phyloP scores from a whole-genome alignment of 805 yeast genomes.

The Yarrowia osloensis region DNA sequence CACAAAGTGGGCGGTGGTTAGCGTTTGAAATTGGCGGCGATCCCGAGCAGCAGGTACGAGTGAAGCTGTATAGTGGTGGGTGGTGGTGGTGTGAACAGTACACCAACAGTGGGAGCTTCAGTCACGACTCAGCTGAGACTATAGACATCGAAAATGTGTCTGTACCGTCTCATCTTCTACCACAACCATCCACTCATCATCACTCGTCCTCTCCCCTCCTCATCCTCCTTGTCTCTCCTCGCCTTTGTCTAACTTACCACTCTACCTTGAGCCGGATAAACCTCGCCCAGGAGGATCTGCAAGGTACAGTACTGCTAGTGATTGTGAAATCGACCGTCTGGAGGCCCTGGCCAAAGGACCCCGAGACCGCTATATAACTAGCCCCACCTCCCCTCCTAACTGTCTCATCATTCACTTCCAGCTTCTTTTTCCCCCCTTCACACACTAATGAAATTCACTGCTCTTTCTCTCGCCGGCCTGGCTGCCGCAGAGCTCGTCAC shows the following conservation, averaged over 20 bases:
- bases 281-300: neutral
- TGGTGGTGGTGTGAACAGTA: neutral
- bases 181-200: too few species aligned
- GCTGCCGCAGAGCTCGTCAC: constrained; percentile 18
- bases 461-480: constrained; percentile 6
- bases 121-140: too few species aligned
- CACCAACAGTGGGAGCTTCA: too few species aligned
- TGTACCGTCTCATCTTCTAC: too few species aligned
- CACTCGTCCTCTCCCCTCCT: too few species aligned
- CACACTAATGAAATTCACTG: constrained; percentile 19
- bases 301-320: neutral
- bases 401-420: neutral
- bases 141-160: too few species aligned
- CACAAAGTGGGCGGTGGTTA: constrained; percentile 10
- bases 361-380: neutral
- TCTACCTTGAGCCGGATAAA: neutral
- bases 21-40: constrained; percentile 19
- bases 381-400: neutral
- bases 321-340: neutral
- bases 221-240: neutral
- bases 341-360: neutral
- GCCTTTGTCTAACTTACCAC: neutral
- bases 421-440: neutral
- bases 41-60: constrained; percentile 16
- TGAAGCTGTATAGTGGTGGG: too few species aligned